These are phyloP conservation scores for Fremontodendron californicum DNA, from an alignment of 345 rosid species.

Conservation along the genomic window DNA sequence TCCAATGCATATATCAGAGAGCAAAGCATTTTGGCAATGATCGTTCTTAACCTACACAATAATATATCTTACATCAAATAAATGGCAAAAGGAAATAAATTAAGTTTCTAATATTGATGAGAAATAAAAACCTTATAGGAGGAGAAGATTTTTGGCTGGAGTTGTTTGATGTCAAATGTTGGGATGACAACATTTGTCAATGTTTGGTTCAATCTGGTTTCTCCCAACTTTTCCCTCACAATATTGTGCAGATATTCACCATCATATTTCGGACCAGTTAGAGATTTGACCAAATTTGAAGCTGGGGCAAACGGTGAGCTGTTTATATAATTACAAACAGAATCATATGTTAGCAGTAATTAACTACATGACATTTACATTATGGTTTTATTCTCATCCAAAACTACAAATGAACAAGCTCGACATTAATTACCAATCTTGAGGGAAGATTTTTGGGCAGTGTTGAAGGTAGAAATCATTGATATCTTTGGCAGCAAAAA, in stretches of 20 bases:
- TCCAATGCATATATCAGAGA: slow-evolving; percentile 46
- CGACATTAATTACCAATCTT: slow-evolving; percentile 18
- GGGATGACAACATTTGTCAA: slow-evolving; percentile 46
- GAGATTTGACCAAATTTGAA: slow-evolving; percentile 13
- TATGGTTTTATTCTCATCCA: neutral
- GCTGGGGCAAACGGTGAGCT: neutral
- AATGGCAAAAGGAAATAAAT: neutral
- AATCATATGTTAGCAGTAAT: neutral
- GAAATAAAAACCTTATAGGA: slow-evolving; percentile 26
- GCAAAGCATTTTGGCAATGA: slow-evolving; percentile 33
- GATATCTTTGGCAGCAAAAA: slow-evolving; percentile 14
- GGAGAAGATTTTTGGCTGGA: slow-evolving; percentile 48
- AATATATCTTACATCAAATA: neutral
- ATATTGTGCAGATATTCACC: slow-evolving; percentile 36
- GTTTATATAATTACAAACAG: neutral
- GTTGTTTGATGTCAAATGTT: slow-evolving; percentile 41
- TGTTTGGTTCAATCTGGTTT: slow-evolving; percentile 23
- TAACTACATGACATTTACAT: neutral
- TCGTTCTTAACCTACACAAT: slow-evolving; percentile 23
- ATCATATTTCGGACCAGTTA: slow-evolving; percentile 42
- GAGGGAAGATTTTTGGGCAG: slow-evolving; percentile 43
- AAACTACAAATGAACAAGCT: neutral
- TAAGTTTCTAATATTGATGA: neutral
- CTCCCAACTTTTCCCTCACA: slow-evolving; percentile 37
- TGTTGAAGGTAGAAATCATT: slow-evolving; percentile 32